Conservation (phyloP, 148 eudicot genomes). For the Nepenthes mirabilis region DNA sequence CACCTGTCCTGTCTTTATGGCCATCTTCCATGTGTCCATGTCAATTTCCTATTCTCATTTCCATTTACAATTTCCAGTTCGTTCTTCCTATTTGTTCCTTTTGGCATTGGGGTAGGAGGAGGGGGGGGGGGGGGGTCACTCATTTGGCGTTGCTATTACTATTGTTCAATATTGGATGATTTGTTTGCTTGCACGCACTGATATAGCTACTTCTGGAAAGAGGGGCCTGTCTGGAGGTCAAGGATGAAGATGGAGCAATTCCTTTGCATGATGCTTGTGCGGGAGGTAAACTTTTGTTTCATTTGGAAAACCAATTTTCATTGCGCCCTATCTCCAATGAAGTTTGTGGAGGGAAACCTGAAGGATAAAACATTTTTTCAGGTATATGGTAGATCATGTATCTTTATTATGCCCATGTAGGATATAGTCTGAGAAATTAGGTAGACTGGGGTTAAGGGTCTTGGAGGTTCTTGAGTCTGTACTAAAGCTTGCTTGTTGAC, state of each 20-base stretch:
- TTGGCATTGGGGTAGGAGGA: too few relatives aligned
- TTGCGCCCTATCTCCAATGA: too few relatives aligned
- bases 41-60: constrained; percentile 10
- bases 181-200: background rate
- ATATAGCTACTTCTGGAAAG: constrained; percentile 67
- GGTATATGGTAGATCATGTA: too few relatives aligned
- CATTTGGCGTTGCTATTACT: background rate
- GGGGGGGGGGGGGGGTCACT: background rate
- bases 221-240: constrained; percentile 68
- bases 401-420: too few relatives aligned
- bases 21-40: constrained; percentile 76
- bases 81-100: background rate
- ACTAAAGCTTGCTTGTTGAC: background rate
- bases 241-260: constrained; percentile 92
- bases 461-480: constrained; percentile 3
- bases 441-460: background rate
- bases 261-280: constrained; percentile 98
- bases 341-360: too few relatives aligned
- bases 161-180: background rate
- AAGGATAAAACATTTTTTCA: background rate
- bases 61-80: background rate
- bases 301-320: background rate
- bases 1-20: constrained; percentile 89
- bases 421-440: background rate
- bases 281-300: constrained; percentile 38